Base-by-base conservation (phyloP, 179 eudicot species). In the Beta lomatogona region DNA sequence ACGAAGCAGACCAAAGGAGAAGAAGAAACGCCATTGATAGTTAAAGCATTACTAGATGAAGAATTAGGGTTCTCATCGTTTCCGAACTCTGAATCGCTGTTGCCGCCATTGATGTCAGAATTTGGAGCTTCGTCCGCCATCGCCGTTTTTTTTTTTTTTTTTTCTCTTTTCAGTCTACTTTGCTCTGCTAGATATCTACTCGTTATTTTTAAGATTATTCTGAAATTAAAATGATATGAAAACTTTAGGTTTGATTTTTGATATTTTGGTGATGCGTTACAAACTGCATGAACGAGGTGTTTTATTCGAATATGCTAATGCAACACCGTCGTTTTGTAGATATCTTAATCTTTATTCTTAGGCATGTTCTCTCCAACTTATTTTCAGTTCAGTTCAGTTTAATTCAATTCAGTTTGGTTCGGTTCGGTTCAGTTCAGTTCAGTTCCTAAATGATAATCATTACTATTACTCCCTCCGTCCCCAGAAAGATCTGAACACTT, bases 1-100 rank as follows among this genome's bases (percentile, higher is more conserved):
- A 86, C 25, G 73, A 95, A 82, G 88, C 98, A 95, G 57, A 93
- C 87, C 28, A 88, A 46, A 0, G 97, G 89, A 22, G 95, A 53
- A 70, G 73, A 36, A 12, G 67, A 11, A 7, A 21, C 14, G 5
- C 36, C 61, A 57, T 58, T 79, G 36, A 54, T 41, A 59, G 69
- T 36, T 46, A 81, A 44, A 6, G 87, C 60, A 76, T 86, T 73
- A 36, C 18, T 68, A 19, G 85, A 46, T 18, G 87, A 55, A 6
- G 88, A 48, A 12, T 79, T 83, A 73, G 87, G 75, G 64, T 72
- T 83, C 73, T 80, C 84, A 22, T 86, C 89, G 58, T 53, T 67
- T 61, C 80, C 88, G 9, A 84, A 53, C 18, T 85, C 89, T 44
- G 89, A 58, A 16, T 89, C 90, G 79, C 41, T 36, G 41, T 36